Conservation (phyloP, 2,329 filamentous ascomycete genomes). For the Fusarium equiseti region DNA sequence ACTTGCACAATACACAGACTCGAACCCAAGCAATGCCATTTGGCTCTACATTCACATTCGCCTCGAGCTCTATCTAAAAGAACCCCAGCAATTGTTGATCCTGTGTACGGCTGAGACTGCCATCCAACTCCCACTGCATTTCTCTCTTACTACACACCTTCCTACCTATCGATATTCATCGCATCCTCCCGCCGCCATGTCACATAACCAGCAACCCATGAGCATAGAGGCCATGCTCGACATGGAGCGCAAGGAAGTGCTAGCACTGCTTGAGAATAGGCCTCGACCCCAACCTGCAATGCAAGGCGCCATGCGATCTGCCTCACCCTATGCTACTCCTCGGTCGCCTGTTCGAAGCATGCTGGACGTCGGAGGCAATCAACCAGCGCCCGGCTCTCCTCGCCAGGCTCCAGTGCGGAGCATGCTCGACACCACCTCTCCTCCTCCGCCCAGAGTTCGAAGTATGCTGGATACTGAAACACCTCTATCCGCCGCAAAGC, state of each 20-base stretch:
- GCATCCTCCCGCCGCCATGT: constrained; percentile 47
- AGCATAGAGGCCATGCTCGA: constrained; percentile 82
- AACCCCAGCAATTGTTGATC: constrained; percentile 22
- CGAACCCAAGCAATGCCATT: constrained; percentile 35
- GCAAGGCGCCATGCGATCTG: constrained; percentile 58
- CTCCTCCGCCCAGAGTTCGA: constrained; percentile 56
- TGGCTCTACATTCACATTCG: constrained; percentile 23
- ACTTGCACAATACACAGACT: constrained; percentile 1
- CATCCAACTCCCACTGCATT: constrained; percentile 4
- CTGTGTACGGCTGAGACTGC: constrained; percentile 15
- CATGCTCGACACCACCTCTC: constrained; percentile 53
- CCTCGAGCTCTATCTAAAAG: constrained; percentile 12
- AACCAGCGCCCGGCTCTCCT: constrained; percentile 48
- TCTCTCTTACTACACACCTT: constrained; percentile 1
- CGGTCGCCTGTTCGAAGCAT: constrained; percentile 74
- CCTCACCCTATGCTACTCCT: constrained; percentile 68
- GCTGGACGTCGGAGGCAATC: constrained; percentile 42
- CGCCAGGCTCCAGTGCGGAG: constrained; percentile 73
- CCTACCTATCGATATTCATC: not conserved
- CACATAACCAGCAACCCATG: constrained; percentile 64
- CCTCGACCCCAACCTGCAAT: constrained; percentile 42
- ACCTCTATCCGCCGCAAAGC: constrained; percentile 46
- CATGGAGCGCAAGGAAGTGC: constrained; percentile 80
- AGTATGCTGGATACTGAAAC: constrained; percentile 66
- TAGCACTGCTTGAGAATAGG: constrained; percentile 74